Evolutionary conservation across 1,284 basidiomycete genomes (phyloP).

Genomic region (Wallemia mellicola): DNA sequence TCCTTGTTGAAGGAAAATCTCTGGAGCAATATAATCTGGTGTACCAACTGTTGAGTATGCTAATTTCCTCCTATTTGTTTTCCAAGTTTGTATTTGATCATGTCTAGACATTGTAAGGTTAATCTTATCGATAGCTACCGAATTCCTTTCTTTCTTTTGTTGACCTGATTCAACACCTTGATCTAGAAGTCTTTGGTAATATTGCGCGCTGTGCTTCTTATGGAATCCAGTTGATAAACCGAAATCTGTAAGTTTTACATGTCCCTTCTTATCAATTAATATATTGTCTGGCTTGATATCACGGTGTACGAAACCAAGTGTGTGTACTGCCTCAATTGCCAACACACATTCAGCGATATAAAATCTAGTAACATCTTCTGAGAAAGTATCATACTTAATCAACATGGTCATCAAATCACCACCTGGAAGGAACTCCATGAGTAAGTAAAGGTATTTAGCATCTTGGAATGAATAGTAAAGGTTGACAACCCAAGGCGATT

Average conservation of each 20-base stretch:
- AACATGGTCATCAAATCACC: slow-evolving; percentile 71
- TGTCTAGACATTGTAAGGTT: slow-evolving; percentile 73
- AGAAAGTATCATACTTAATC: slow-evolving; percentile 98
- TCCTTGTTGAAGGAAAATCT: slow-evolving; percentile 90
- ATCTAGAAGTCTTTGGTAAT: slow-evolving; percentile 78
- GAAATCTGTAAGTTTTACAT: slow-evolving; percentile 87
- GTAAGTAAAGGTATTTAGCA: slow-evolving; percentile 74
- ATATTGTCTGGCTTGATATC: slow-evolving; percentile 97
- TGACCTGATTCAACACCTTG: not conserved
- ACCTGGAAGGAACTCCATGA: slow-evolving; percentile 97
- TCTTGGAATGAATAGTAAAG: slow-evolving; percentile 98
- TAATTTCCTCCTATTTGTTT: slow-evolving; percentile 84
- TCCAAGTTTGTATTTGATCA: slow-evolving; percentile 94
- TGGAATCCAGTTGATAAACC: slow-evolving; percentile 84
- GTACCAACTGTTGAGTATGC: slow-evolving; percentile 97
- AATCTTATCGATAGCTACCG: slow-evolving; percentile 82
- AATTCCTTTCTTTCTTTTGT: slow-evolving; percentile 30
- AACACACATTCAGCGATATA: slow-evolving; percentile 98
- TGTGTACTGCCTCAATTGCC: slow-evolving; percentile 92
- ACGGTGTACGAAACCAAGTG: slow-evolving; percentile 93
- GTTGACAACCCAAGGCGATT: slow-evolving; percentile 92
- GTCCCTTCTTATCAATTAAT: slow-evolving; percentile 71
- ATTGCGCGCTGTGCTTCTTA: slow-evolving; percentile 75
- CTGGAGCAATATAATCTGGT: slow-evolving; percentile 95
- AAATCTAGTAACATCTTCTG: slow-evolving; percentile 91